Conservation (phyloP, 1,284 basidiomycete species). For the Sanghuangporus sanghuang region DNA sequence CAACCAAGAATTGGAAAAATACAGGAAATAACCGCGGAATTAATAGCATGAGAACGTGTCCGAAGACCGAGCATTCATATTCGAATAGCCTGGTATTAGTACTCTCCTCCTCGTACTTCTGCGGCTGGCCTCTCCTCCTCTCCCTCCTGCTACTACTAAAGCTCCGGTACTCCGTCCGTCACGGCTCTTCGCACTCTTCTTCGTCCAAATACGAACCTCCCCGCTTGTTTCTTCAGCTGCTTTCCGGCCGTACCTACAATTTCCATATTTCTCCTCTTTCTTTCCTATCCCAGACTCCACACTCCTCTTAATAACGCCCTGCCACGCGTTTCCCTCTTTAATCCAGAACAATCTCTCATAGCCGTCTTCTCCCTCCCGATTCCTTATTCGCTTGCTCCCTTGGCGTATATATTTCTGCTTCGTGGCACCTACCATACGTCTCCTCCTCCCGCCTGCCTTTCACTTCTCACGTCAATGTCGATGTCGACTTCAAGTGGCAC, state of each 20-base stretch:
- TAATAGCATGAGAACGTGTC: neutral
- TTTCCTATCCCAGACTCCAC: neutral
- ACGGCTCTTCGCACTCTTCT: neutral
- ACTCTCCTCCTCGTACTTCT: neutral
- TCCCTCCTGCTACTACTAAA: neutral
- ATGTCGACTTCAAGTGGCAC: constrained; percentile 7
- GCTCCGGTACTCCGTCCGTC: neutral
- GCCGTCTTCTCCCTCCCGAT: neutral
- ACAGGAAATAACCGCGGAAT: neutral
- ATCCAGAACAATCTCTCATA: neutral
- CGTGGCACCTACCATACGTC: neutral
- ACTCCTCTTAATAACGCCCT: neutral
- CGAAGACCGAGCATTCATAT: neutral
- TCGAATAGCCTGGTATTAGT: neutral
- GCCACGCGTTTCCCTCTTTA: neutral
- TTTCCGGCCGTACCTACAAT: neutral
- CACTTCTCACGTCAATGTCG: neutral
- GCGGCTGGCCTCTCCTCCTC: neutral
- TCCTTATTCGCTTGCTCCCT: neutral
- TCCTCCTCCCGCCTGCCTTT: neutral
- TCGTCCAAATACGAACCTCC: neutral
- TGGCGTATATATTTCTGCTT: neutral
- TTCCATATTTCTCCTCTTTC: neutral
- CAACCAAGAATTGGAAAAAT: neutral
- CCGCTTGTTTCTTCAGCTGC: neutral